These are phyloP conservation scores for Termitomyces sp. DNA, from an alignment of 768 basidiomycete genomes.

Conservation along the genomic window DNA sequence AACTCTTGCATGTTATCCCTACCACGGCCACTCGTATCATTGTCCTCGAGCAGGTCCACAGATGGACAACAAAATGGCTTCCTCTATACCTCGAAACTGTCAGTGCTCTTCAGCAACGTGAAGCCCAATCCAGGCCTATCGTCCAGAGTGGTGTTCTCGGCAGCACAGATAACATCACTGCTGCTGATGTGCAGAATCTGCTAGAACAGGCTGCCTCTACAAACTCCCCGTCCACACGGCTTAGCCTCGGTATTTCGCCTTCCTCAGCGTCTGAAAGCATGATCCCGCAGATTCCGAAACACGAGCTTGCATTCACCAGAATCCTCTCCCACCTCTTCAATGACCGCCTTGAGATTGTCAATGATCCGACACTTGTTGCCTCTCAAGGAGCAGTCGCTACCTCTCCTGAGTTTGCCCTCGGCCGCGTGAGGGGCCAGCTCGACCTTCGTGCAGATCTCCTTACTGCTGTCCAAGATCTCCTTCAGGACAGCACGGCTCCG, in stretches of 20 bases:
- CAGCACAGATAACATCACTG: constrained; percentile 30
- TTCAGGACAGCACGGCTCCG: constrained; percentile 45
- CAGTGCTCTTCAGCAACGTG: constrained; percentile 59
- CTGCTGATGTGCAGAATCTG: constrained; percentile 45
- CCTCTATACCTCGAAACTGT: constrained; percentile 83
- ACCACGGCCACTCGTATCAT: constrained; percentile 59
- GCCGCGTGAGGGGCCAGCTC: constrained; percentile 79
- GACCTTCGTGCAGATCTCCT: constrained; percentile 71
- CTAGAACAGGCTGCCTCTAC: constrained; percentile 35
- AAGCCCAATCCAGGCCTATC: constrained; percentile 39
- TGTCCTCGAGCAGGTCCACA: constrained; percentile 76
- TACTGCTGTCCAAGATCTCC: constrained; percentile 54
- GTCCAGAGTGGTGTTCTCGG: constrained; percentile 66
- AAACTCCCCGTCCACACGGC: constrained; percentile 30
- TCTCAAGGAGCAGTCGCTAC: constrained; percentile 74
- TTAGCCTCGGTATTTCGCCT: constrained; percentile 42
- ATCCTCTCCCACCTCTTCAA: constrained; percentile 79
- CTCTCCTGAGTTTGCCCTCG: constrained; percentile 92
- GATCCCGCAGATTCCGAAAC: constrained; percentile 72
- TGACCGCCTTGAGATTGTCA: constrained; percentile 76
- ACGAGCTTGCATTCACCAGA: constrained; percentile 89
- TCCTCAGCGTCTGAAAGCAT: constrained; percentile 15
- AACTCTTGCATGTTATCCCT: constrained; percentile 56
- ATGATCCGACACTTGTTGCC: constrained; percentile 70
- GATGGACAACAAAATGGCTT: constrained; percentile 81